These are phyloP conservation scores for Holtermannia corniformis DNA, from an alignment of 768 basidiomycete genomes.

Conservation along the genomic window DNA sequence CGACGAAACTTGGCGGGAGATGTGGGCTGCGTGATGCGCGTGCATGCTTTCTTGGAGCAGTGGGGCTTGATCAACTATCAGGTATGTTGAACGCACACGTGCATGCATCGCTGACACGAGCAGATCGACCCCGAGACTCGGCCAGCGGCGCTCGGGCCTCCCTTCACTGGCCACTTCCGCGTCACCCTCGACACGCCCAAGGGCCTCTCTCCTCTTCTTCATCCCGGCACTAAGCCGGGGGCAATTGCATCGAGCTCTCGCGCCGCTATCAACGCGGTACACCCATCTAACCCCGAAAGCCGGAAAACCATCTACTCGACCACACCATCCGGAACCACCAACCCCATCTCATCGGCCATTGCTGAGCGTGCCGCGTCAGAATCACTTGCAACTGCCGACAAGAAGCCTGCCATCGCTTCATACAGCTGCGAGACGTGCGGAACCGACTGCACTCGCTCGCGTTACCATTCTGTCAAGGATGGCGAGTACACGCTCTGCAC, in stretches of 20 bases:
- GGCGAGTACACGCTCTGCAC: slow-evolving; percentile 85
- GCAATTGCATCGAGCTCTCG: slow-evolving; percentile 44
- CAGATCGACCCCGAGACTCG: slow-evolving; percentile 96
- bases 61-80: slow-evolving; percentile 99
- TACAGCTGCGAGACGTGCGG: slow-evolving; percentile 91
- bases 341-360: slow-evolving; percentile 57
- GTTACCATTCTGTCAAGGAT: slow-evolving; percentile 88
- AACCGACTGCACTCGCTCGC: slow-evolving; percentile 74
- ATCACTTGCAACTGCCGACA: slow-evolving; percentile 44
- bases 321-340: slow-evolving; percentile 58
- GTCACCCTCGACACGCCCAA: slow-evolving; percentile 94
- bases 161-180: slow-evolving; percentile 98
- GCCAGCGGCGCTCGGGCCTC: slow-evolving; percentile 86
- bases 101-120: background rate
- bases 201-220: slow-evolving; percentile 81
- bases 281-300: slow-evolving; percentile 58
- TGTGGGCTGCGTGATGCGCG: slow-evolving; percentile 96
- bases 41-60: slow-evolving; percentile 96
- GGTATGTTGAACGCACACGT: slow-evolving; percentile 46
- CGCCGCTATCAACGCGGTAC: slow-evolving; percentile 31
- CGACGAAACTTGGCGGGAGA: slow-evolving; percentile 92
- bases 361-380: slow-evolving; percentile 47
- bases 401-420: slow-evolving; percentile 44
- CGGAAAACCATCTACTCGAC: slow-evolving; percentile 81
- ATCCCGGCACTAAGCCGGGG: slow-evolving; percentile 44